Base-by-base conservation (phyloP, 768 basidiomycete genomes). In the Hortiboletus flavorubellus region DNA sequence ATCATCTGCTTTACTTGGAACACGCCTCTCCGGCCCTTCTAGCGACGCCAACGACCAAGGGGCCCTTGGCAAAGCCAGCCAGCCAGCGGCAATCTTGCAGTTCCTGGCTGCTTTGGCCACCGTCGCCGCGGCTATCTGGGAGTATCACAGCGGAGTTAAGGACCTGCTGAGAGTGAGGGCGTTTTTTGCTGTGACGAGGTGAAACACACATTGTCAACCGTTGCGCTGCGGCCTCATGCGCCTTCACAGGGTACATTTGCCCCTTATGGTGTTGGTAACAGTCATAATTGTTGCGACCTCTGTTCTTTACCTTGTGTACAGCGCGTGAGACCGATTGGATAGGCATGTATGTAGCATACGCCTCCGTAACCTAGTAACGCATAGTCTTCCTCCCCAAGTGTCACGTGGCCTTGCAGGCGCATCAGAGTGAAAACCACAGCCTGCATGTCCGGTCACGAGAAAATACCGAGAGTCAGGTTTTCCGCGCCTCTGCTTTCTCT, bases 101-200 rank as follows among this genome's bases (percentile, higher is more conserved):
- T 73, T 84, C 46, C 65, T 68, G 14, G 80, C 83, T 5, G 79
- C 86, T 9, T 53, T 87, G 15, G 72, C 74, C 12, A 78, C 80
- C 16, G 75, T 89, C 21, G 70, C 65, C 9, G 85, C 80, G 2
- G 87, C 86, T 0, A 58, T 75, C 37, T 89, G 83, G 83, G 86
- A 87, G 69, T 91, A 87, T 56, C 78, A 80, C 54, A 75, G 72
- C 46, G 82, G 82, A 2, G 81, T 77, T 43, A 69, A 74, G 62
- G 85, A 86, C 64, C 67, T 89, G 56, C 73, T 78, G 53, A 73
- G 76, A 53, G 75, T 80, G 71, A 77, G 80, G 57, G 84, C 85
- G 2, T 88, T 89, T 64, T 66, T 88, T 38, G 73, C 70, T 31
- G 80, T 77, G 15, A 75, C 80, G 29, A 85, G 82, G 88, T 78